These are phyloP conservation scores for Verticillium klebahnii DNA, from an alignment of 2,329 filamentous ascomycete species.

Conservation along the genomic window DNA sequence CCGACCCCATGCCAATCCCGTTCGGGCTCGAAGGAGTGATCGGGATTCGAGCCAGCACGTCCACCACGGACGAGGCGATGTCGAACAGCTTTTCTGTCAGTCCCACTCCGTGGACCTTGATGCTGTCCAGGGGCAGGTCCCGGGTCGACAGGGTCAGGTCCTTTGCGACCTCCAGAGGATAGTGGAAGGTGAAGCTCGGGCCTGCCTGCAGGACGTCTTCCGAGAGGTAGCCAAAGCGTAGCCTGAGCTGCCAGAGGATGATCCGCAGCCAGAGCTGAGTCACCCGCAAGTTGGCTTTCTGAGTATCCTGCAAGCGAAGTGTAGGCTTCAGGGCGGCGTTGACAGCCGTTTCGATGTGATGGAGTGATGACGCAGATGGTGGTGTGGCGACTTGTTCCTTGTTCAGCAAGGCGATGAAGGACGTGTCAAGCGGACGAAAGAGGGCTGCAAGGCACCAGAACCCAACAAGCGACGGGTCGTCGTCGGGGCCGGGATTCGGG, in stretches of 20 bases:
- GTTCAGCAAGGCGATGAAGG: conserved; percentile 35
- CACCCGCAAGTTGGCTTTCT: conserved; percentile 38
- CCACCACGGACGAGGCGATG: conserved; percentile 37
- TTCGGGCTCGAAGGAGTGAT: conserved; percentile 20
- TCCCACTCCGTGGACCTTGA: conserved; percentile 38
- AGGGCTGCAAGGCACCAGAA: conserved; percentile 35
- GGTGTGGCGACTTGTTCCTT: conserved; percentile 26
- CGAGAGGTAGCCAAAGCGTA: conserved; percentile 35
- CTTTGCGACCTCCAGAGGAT: conserved; percentile 36
- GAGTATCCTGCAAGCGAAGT: conserved; percentile 31
- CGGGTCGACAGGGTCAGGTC: conserved; percentile 32
- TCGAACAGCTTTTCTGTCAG: conserved; percentile 44
- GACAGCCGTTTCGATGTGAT: conserved; percentile 29
- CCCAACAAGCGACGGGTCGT: conserved; percentile 25
- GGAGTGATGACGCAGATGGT: conserved; percentile 25
- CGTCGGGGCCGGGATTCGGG: conserved; percentile 22
- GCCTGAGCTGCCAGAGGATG: conserved; percentile 39
- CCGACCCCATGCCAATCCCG: conserved; percentile 21
- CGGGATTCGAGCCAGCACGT: conserved; percentile 38
- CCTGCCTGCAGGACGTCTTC: conserved; percentile 19
- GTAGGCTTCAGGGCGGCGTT: conserved; percentile 29
- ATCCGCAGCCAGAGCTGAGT: conserved; percentile 41
- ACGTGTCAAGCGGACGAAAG: conserved; percentile 35
- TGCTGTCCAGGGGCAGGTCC: conserved; percentile 30
- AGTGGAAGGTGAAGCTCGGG: conserved; percentile 34